phyloP scores from a whole-genome alignment of 495 filamentous ascomycete species.

The Lasiosphaeris hirsuta region DNA sequence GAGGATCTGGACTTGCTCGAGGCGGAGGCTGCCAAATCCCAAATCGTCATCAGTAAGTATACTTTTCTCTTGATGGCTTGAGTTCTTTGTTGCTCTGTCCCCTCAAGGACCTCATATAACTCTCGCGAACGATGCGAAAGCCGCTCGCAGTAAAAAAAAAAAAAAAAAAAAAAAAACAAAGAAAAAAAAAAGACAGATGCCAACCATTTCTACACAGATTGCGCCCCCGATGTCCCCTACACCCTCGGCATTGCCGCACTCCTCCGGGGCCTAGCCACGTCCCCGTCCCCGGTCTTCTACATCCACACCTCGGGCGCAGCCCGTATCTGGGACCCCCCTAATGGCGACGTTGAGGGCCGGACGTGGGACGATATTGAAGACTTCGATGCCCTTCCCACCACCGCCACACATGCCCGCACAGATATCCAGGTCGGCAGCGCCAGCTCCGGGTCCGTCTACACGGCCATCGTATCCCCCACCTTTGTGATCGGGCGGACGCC shows the following conservation, averaged over 20 bases:
- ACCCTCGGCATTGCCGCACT: constrained; percentile 3
- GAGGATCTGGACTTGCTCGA: neutral
- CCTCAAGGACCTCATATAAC: neutral
- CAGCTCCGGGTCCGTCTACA: neutral
- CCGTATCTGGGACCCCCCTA: constrained; percentile 10
- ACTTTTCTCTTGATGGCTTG: neutral
- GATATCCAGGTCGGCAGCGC: constrained; percentile 7
- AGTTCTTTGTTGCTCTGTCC: neutral
- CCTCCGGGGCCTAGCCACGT: constrained; percentile 3
- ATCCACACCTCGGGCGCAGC: constrained; percentile 18
- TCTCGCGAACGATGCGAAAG: too few relatives aligned
- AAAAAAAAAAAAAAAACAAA: too few relatives aligned
- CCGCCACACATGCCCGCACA: constrained; percentile 4
- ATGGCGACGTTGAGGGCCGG: neutral
- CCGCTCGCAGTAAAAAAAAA: too few relatives aligned
- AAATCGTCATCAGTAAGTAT: constrained; percentile 12
- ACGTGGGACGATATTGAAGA: constrained; percentile 18
- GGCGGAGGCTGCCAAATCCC: constrained; percentile 4
- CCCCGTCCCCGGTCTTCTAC: constrained; percentile 11
- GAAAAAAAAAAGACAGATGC: too few relatives aligned
- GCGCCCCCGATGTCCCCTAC: constrained; percentile 12
- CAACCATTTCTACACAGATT: constrained; percentile 2
- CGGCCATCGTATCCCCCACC: constrained; percentile 14
- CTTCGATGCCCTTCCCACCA: constrained; percentile 6
- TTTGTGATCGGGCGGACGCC: constrained; percentile 15